Evolutionary conservation across 1,284 basidiomycete species (phyloP).

Genomic region (Ganoderma sinense): DNA sequence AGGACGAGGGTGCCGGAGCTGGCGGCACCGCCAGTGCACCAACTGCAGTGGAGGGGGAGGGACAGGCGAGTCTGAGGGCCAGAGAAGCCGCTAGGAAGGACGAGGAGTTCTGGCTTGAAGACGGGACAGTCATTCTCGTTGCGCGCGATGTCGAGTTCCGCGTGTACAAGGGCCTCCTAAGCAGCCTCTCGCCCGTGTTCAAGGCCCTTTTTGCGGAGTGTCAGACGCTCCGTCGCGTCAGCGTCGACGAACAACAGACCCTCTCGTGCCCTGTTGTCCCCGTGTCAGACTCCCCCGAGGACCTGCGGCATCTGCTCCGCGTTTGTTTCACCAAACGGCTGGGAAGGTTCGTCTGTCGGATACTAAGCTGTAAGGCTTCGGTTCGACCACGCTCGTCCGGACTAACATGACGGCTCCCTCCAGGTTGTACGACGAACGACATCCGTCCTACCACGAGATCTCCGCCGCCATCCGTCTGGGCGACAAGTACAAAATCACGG

Average conservation of each 20-base stretch:
- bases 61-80: background rate
- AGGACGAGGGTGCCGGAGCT: background rate
- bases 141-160: conserved; percentile 17
- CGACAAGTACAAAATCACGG: conserved; percentile 4
- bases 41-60: background rate
- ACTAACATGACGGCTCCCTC: background rate
- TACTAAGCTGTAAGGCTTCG: too few relatives aligned
- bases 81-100: background rate
- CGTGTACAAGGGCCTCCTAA: conserved; percentile 14
- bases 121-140: conserved; percentile 19
- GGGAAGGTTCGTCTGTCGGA: background rate
- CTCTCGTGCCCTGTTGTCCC: background rate
- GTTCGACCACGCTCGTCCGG: background rate
- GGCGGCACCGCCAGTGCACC: too few relatives aligned
- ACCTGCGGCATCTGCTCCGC: conserved; percentile 10
- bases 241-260: background rate
- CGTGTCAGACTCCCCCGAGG: conserved; percentile 8
- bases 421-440: background rate
- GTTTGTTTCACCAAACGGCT: background rate
- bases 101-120: conserved; percentile 21
- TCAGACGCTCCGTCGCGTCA: background rate
- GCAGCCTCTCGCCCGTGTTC: conserved; percentile 15
- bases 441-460: background rate
- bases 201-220: conserved; percentile 10
- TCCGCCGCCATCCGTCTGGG: conserved; percentile 10